Base-by-base conservation (phyloP, 1,284 basidiomycete genomes). In the Pyrrhoderma lamaoense region DNA sequence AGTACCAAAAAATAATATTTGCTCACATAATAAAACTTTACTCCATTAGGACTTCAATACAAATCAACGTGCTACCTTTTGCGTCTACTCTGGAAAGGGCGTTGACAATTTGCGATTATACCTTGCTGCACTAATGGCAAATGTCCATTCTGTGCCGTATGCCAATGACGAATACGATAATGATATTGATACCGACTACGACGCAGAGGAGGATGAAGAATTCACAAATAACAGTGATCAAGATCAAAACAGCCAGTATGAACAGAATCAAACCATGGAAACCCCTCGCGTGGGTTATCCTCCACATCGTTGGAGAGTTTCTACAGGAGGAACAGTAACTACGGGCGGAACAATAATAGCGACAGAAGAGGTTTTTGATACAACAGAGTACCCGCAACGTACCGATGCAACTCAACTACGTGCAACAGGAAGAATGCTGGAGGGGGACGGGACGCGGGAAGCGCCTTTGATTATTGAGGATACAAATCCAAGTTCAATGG, bases 71-170 rank as follows among this genome's bases (percentile, higher is more conserved):
- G 74, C 81, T n/a, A 82, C 91, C 2, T 99, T 99, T 65, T 99
- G 96, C 66, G 96, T 99, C 9, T 99, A 93, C 68, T 95, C 93
- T 3, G 93, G 93, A 36, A 86, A 86, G 58, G 93, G 95, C 3
- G 89, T 99, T 1, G 71, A 77, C 18, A 84, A 93, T 50, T 75
- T 99, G 27, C 79, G 95, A 37, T 72, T 80, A 21, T 94, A 84
- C 64, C 70, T 97, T 37, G 81, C 76, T 8, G 82, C 83, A 54
- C 66, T 88, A 60, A 84, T 79, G 4, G 83, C 85, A 59, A 72
- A 74, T 42, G 72, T 77, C 68, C 80, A 79, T 57, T 76, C 76
- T 11, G 65, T 68, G 27, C 44, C n/a, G 9, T 39, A 52, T 43
- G 34, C 36, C 47, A 47, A 50, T n/a, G 38, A 40, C 14, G 38